These are phyloP conservation scores for Takashimella koratensis DNA, from an alignment of 1,284 basidiomycete genomes.

Conservation along the genomic window DNA sequence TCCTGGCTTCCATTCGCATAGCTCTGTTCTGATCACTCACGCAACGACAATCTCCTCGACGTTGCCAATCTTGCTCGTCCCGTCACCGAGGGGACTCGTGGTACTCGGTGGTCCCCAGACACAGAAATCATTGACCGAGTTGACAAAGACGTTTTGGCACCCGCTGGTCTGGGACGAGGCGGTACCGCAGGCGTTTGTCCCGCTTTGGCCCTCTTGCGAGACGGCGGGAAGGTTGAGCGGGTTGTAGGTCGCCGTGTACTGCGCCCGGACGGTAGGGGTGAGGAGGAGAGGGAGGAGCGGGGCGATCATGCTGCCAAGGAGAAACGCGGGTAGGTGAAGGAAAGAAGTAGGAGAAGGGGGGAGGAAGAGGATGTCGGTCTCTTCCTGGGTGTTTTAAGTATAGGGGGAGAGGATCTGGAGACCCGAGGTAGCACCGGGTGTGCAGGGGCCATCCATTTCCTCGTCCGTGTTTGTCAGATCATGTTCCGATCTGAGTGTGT, in stretches of 20 bases:
- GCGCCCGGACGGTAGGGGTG: slow-evolving; percentile 19
- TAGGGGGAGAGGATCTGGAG: too few species aligned
- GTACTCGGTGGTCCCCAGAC: slow-evolving; percentile 41
- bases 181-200: slow-evolving; percentile 57
- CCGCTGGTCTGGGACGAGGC: slow-evolving; percentile 57
- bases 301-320: slow-evolving; percentile 10
- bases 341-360: too few species aligned
- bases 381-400: too few species aligned
- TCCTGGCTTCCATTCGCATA: too few species aligned
- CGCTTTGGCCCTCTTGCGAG: slow-evolving; percentile 57
- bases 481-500: too few species aligned
- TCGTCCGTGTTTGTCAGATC: too few species aligned
- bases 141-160: slow-evolving; percentile 56
- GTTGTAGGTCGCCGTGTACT: slow-evolving; percentile 41
- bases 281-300: slow-evolving; percentile 19
- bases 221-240: slow-evolving; percentile 26
- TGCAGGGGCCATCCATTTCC: too few species aligned
- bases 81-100: slow-evolving; percentile 29
- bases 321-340: too few species aligned
- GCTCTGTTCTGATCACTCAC: slow-evolving; percentile 10
- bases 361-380: too few species aligned
- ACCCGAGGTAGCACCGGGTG: too few species aligned
- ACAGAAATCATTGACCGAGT: slow-evolving; percentile 49
- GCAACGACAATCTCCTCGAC: slow-evolving; percentile 44
- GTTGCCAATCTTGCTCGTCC: slow-evolving; percentile 39